Percentiles rank a stretch among this genome's conserved stretches.
phyloP scores from a whole-genome alignment of 1,284 basidiomycete genomes.

The Pascua sp. region DNA sequence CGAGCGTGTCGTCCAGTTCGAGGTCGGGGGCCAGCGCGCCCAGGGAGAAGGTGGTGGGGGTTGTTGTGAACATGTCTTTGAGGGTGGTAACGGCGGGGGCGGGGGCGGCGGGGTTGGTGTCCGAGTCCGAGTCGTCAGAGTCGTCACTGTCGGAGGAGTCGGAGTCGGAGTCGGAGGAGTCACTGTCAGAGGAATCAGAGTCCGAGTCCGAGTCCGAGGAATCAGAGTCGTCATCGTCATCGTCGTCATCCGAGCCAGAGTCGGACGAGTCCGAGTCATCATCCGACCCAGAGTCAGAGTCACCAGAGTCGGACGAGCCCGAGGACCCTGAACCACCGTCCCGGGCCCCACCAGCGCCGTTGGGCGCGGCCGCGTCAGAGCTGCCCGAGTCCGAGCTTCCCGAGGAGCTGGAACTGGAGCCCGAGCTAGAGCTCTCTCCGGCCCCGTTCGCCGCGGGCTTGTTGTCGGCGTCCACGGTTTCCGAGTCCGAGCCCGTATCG shows the following conservation, averaged over 20 bases:
- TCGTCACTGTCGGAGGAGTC: constrained; percentile 2
- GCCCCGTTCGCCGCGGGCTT: constrained; percentile 1
- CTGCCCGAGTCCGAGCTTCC: no score
- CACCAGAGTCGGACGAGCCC: not conserved
- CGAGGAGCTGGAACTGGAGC: constrained; percentile 3
- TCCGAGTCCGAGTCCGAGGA: constrained; percentile 15
- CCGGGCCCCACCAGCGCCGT: no score
- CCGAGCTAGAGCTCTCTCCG: constrained; percentile 3
- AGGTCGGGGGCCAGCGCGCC: constrained; percentile 38
- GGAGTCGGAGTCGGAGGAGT: constrained; percentile 5
- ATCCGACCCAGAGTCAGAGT: constrained; percentile 5
- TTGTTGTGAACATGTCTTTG: constrained; percentile 37
- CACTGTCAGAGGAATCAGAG: constrained; percentile 9
- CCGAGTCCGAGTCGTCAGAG: constrained; percentile 4
- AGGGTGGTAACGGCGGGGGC: constrained; percentile 14
- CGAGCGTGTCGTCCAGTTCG: constrained; percentile 41
- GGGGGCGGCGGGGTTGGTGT: not conserved
- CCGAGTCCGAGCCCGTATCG: not conserved
- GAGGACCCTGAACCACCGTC: not conserved
- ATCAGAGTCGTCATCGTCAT: no score
- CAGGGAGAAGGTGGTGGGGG: constrained; percentile 6
- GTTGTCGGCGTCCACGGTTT: constrained; percentile 7
- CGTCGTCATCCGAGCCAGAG: constrained; percentile 5
- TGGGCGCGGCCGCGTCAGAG: no score
- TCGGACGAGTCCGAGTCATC: constrained; percentile 12